These are phyloP conservation scores for Globisporangium solare DNA, from an alignment of 352 stramenopile genomes.

Conservation along the genomic window DNA sequence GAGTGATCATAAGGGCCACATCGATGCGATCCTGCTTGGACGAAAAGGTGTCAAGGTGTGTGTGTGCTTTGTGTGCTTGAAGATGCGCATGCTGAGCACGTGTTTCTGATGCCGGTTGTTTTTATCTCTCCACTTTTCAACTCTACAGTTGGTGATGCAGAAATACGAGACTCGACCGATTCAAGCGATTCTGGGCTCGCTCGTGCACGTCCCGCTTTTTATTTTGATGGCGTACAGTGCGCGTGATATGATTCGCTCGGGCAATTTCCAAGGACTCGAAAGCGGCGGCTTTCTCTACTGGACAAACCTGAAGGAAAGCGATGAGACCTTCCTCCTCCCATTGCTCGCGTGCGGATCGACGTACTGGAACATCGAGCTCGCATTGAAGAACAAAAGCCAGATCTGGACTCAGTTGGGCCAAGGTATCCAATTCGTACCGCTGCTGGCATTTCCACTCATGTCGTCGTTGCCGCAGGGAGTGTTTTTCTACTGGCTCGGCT, in stretches of 20 bases:
- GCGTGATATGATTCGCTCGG: constrained; percentile 71
- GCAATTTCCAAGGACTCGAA: constrained; percentile 55
- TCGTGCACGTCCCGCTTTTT: constrained; percentile 73
- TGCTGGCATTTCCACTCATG: constrained; percentile 51
- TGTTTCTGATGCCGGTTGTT: too few species aligned
- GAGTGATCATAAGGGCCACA: constrained; percentile 35
- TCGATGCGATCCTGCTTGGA: constrained; percentile 45
- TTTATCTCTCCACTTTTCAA: too few species aligned
- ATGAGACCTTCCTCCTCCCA: constrained; percentile 58
- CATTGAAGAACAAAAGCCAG: constrained; percentile 38
- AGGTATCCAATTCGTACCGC: constrained; percentile 43
- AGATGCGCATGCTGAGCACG: neutral
- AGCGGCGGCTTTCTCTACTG: constrained; percentile 58
- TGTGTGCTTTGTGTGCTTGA: neutral
- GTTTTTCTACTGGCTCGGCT: constrained; percentile 81
- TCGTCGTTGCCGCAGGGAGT: constrained; percentile 57
- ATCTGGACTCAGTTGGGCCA: constrained; percentile 41
- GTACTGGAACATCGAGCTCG: constrained; percentile 63
- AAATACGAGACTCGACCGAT: constrained; percentile 74
- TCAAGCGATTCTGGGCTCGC: constrained; percentile 52
- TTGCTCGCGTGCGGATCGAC: constrained; percentile 47
- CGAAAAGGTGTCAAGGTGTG: constrained; percentile 40
- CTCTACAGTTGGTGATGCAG: constrained; percentile 43
- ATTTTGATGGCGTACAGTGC: constrained; percentile 70
- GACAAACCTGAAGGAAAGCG: constrained; percentile 60